Base-by-base conservation (phyloP, 163 green algal genomes). In the Trebouxiophyceae sp. region DNA sequence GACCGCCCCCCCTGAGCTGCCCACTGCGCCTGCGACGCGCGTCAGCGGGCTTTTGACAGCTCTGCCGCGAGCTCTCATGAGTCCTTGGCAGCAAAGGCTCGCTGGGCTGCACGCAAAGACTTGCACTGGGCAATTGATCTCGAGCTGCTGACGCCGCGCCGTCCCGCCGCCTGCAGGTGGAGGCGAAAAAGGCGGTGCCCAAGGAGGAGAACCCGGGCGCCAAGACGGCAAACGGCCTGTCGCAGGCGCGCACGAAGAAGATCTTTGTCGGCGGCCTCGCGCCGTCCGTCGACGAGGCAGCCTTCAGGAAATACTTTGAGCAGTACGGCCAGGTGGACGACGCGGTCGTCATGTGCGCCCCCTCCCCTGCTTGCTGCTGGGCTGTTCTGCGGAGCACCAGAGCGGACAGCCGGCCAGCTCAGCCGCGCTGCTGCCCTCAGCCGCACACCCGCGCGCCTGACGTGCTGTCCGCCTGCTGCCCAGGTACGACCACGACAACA, bases 231-330 rank as follows among this genome's bases (percentile, higher is more conserved):
- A 50, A n/a, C 59, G n/a, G 24, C 16, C 16, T 26, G 16, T 33
- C 23, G 33, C 45, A 57, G 3, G 23, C 44, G 19, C 67, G 81
- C 31, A 93, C 86, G 30, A 86, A 85, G 29, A 98, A 98, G 73
- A 87, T 98, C 12, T 98, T 98, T 74, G 88, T 98, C 19, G 92
- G 92, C 20, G 93, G 92, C 46, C 80, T 98, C 56, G 80, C 91
- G 1, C 85, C 88, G 33, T 83, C 69, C 24, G 88, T 97, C 16
- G 91, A 96, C 63, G 93, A 98, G 65, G 62, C 69, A 19, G 73
- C 81, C 22, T 78, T 97, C 65, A 54, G 39, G 23, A 62, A 79
- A 32, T 91, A 97, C 72, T 98, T 98, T 73, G 86, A 91, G 67
- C 76, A 87, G 54, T 98, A 94, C 71, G 93, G 93, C 6, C 59